phyloP scores from a whole-genome alignment of 2,329 filamentous ascomycete species.

The Alternaria alternata region DNA sequence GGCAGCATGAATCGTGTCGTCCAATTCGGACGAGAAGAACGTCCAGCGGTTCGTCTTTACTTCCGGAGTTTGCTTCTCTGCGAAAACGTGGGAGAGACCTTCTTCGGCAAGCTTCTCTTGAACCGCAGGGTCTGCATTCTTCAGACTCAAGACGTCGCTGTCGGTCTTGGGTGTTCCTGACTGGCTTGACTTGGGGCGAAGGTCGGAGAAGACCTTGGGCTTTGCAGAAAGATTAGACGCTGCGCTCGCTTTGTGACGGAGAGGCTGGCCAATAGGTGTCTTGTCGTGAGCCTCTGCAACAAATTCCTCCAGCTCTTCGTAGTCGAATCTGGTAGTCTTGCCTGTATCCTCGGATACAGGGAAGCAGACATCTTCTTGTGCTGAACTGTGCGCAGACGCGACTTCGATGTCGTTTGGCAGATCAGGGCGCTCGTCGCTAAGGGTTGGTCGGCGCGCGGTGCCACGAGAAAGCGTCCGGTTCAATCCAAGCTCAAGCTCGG shows the following conservation, averaged over 20 bases:
- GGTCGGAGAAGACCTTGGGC: constrained; percentile 67
- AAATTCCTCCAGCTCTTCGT: constrained; percentile 92
- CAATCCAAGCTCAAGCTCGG: constrained; percentile 66
- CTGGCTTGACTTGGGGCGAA: constrained; percentile 58
- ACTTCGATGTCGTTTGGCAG: constrained; percentile 68
- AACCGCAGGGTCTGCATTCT: constrained; percentile 40
- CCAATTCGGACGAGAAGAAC: constrained; percentile 95
- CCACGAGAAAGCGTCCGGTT: constrained; percentile 75
- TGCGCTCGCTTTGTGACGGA: constrained; percentile 49
- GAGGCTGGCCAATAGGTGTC: constrained; percentile 55
- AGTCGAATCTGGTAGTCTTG: constrained; percentile 84
- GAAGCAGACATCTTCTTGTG: constrained; percentile 89
- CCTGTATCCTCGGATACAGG: constrained; percentile 76
- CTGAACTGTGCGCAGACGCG: constrained; percentile 72
- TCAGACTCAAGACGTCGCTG: constrained; percentile 39
- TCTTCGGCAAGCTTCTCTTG: constrained; percentile 57
- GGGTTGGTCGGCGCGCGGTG: constrained; percentile 68
- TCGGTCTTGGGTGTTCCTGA: constrained; percentile 49
- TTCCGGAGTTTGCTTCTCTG: constrained; percentile 55
- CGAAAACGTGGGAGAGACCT: constrained; percentile 47
- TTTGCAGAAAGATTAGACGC: constrained; percentile 57
- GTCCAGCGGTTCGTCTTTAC: constrained; percentile 78
- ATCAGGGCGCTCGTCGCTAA: constrained; percentile 66
- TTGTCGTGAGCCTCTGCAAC: constrained; percentile 67
- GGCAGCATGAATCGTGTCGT: constrained; percentile 89